phyloP scores from a whole-genome alignment of 441 rosid species.

The Syzygium malaccense region DNA sequence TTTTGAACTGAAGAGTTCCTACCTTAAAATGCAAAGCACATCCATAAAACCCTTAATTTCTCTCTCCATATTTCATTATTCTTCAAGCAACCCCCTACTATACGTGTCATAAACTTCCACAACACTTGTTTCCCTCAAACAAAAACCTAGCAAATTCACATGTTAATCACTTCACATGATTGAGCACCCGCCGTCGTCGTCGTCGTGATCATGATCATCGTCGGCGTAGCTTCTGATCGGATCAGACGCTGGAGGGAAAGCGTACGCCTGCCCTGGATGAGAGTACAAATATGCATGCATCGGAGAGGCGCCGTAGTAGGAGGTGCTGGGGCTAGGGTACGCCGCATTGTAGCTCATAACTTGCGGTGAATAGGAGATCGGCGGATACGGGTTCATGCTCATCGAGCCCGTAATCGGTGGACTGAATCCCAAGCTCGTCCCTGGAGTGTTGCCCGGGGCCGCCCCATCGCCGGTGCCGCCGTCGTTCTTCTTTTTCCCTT shows the following conservation, averaged over 20 bases:
- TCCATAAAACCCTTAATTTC: neutral
- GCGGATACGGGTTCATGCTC: constrained; percentile 7
- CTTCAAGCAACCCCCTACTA: neutral
- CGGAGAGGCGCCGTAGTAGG: constrained; percentile 20
- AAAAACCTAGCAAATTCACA: neutral
- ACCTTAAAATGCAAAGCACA: neutral
- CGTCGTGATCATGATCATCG: constrained; percentile 6
- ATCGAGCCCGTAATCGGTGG: constrained; percentile 5
- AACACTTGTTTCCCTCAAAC: neutral
- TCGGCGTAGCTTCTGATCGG: constrained; percentile 7
- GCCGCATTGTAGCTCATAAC: constrained; percentile 26
- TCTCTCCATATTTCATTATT: neutral
- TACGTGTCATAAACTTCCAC: neutral
- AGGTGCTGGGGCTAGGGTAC: constrained; percentile 18
- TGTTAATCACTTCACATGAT: constrained; percentile 26
- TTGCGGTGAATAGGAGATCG: constrained; percentile 22
- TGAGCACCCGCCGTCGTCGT: constrained; percentile 27
- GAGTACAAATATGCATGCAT: constrained; percentile 14
- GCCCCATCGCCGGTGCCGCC: constrained; percentile 2
- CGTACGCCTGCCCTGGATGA: constrained; percentile 1
- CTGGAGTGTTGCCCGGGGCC: neutral
- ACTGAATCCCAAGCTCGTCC: neutral
- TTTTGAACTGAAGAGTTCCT: neutral
- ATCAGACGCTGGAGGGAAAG: constrained; percentile 21
- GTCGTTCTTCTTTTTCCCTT: constrained; percentile 14